phyloP scores from a whole-genome alignment of 2,329 filamentous ascomycete species.

The Colletotrichum sp. region DNA sequence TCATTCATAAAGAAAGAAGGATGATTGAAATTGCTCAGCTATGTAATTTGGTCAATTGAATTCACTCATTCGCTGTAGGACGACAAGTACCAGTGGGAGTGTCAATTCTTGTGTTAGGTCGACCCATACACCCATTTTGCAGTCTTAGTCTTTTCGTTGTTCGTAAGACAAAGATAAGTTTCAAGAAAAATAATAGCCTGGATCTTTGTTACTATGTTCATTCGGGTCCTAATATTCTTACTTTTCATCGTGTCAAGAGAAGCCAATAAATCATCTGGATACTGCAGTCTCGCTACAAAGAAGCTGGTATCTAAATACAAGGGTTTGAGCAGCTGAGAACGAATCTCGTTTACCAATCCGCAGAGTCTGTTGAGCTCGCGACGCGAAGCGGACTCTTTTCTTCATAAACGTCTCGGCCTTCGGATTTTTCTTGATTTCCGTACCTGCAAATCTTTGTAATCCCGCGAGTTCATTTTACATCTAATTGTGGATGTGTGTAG shows the following conservation, averaged over 20 bases:
- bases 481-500: not conserved
- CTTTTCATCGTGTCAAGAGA: not conserved
- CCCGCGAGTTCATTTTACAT: not conserved
- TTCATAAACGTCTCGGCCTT: not conserved
- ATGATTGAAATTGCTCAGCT: not conserved
- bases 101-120: rapidly evolving
- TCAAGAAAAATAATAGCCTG: not conserved
- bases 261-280: not conserved
- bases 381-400: not conserved
- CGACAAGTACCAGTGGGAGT: not conserved
- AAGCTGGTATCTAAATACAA: not conserved
- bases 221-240: rapidly evolving
- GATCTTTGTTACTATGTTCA: not conserved
- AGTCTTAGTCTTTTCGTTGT: not conserved
- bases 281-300: not conserved
- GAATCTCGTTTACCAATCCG: not conserved
- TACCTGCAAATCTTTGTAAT: not conserved
- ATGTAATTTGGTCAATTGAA: not conserved
- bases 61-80: not conserved
- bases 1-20: not conserved
- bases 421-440: not conserved
- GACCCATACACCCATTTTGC: not conserved
- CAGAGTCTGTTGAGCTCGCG: not conserved
- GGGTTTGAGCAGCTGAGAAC: not conserved
- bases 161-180: not conserved